Evolutionary conservation across 2,329 filamentous ascomycete genomes (phyloP).

Genomic region (Anthostomella pinea): DNA sequence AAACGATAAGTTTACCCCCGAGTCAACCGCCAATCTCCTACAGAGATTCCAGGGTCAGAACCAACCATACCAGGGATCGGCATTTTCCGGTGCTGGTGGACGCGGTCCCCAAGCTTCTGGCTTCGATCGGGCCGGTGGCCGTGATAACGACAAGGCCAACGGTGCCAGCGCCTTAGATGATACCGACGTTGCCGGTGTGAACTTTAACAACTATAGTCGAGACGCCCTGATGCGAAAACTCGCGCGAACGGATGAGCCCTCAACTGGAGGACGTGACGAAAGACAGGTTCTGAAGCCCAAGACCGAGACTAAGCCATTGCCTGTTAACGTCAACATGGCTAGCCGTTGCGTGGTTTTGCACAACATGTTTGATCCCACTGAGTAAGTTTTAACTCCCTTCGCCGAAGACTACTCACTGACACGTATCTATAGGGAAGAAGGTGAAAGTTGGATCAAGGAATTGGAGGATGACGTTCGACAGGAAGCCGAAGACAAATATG

Average conservation of each 20-base stretch:
- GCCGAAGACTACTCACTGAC: slow-evolving; percentile 31
- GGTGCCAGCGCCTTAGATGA: slow-evolving; percentile 95
- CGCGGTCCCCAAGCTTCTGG: slow-evolving; percentile 80
- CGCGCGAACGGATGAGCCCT: slow-evolving; percentile 85
- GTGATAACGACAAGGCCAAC: slow-evolving; percentile 85
- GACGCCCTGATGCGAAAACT: slow-evolving; percentile 98
- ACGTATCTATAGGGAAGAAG: slow-evolving; percentile 66
- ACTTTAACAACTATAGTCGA: slow-evolving; percentile 99
- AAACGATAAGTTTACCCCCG: slow-evolving; percentile 99
- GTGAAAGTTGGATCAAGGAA: slow-evolving; percentile 86
- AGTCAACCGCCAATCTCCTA: slow-evolving; percentile 88
- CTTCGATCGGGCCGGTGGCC: slow-evolving; percentile 86
- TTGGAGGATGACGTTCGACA: slow-evolving; percentile 88
- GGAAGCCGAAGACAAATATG: slow-evolving; percentile 94
- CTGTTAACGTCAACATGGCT: slow-evolving; percentile 85
- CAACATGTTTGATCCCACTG: slow-evolving; percentile 90
- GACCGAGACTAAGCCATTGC: slow-evolving; percentile 73
- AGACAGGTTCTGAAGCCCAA: slow-evolving; percentile 74
- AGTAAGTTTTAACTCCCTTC: slow-evolving; percentile 60
- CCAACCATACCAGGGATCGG: slow-evolving; percentile 79
- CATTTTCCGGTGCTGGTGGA: slow-evolving; percentile 86
- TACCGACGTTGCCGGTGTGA: slow-evolving; percentile 95
- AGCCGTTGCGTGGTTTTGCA: slow-evolving; percentile 91
- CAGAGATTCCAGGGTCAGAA: slow-evolving; percentile 87
- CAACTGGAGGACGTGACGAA: slow-evolving; percentile 62